Evolutionary conservation across 305 asterid species (phyloP).

Genomic region (Plantago lanceolata): DNA sequence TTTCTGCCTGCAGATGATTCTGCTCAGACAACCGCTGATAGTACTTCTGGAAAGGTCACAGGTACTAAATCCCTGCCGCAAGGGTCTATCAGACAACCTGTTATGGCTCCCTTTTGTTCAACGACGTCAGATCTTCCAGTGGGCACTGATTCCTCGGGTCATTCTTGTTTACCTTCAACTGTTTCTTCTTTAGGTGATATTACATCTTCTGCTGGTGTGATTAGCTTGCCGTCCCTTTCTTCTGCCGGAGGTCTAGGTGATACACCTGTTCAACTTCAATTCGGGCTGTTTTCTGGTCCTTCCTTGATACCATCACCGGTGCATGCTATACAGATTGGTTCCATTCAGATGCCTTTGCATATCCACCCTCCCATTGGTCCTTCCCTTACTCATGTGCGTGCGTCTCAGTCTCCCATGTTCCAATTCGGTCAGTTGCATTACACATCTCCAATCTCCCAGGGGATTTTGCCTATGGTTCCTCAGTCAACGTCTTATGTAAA

Average conservation of each 20-base stretch:
- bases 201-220: conserved; percentile 38
- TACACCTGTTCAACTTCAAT: conserved; percentile 73
- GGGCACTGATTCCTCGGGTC: conserved; percentile 34
- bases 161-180: conserved; percentile 29
- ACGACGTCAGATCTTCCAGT: conserved; percentile 33
- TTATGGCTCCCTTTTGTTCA: conserved; percentile 32
- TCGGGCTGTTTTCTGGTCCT: conserved; percentile 96
- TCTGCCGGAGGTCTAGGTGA: conserved; percentile 51
- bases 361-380: conserved; percentile 68
- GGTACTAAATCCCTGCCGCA: conserved; percentile 36
- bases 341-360: conserved; percentile 98
- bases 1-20: conserved; percentile 39
- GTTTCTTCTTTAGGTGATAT: conserved; percentile 35
- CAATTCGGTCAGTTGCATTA: conserved; percentile 85
- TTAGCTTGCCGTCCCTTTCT: conserved; percentile 36
- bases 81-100: conserved; percentile 39
- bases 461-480: conserved; percentile 53
- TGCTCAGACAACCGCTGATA: conserved; percentile 32
- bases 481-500: conserved; percentile 57
- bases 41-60: conserved; percentile 34
- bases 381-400: conserved; percentile 57
- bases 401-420: conserved; percentile 72
- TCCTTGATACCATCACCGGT: conserved; percentile 89
- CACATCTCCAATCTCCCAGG: conserved; percentile 67
- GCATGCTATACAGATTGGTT: conserved; percentile 96